Conservation (phyloP, 768 basidiomycete genomes). For the Collybiopsis luxurians region DNA sequence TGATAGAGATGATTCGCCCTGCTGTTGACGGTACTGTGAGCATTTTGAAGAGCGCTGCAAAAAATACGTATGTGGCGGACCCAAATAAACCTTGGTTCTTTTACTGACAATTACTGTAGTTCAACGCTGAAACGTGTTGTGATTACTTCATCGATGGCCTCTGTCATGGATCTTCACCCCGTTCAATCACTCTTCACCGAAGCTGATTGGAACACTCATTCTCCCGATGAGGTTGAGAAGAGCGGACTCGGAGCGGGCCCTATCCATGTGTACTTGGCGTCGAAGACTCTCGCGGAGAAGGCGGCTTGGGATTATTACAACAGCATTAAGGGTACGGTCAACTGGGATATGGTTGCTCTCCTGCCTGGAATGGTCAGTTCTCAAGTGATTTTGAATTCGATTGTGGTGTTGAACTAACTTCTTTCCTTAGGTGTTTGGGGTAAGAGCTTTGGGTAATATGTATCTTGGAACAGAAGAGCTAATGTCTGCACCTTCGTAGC, state of each 20-base stretch:
- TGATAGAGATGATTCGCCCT: constrained; percentile 47
- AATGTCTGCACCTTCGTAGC: background rate
- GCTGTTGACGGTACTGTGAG: constrained; percentile 55
- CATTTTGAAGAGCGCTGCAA: constrained; percentile 26
- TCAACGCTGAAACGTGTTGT: constrained; percentile 55
- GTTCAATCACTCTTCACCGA: constrained; percentile 36
- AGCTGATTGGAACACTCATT: constrained; percentile 56
- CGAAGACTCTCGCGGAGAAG: constrained; percentile 59
- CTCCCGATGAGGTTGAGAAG: constrained; percentile 44
- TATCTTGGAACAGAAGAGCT: no score
- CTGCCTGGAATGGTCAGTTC: constrained; percentile 33
- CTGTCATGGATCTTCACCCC: constrained; percentile 30
- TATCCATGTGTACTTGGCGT: constrained; percentile 47
- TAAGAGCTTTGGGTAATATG: background rate
- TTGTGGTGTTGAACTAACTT: no score
- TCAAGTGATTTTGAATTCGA: no score
- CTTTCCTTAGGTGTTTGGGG: background rate
- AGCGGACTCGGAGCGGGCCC: constrained; percentile 42
- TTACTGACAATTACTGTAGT: background rate
- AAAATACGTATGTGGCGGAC: background rate
- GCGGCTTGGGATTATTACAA: constrained; percentile 50
- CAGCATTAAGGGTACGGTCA: constrained; percentile 25
- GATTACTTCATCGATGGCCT: constrained; percentile 55
- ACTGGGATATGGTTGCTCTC: constrained; percentile 37
- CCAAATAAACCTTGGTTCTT: background rate